Base-by-base conservation (phyloP, 2,329 filamentous ascomycete species). In the Pseudogymnoascus pannorum region DNA sequence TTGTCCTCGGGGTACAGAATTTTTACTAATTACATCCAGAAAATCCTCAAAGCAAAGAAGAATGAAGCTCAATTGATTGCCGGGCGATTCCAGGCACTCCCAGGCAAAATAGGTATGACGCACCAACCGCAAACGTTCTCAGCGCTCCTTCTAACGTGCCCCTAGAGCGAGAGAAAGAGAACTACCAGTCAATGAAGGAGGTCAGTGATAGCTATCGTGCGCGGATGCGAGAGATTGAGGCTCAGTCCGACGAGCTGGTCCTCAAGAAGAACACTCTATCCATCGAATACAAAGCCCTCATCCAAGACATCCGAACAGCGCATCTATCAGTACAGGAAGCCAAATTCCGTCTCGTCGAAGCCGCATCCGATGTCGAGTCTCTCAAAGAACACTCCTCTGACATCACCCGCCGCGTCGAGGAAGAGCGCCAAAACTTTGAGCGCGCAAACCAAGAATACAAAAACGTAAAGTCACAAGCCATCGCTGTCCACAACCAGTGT, bases 261-360 rank as follows among this genome's bases (percentile, higher is more conserved):
- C 66, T 89, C 2, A 72, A 81, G 63, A 86, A 85, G 70, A 82
- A 81, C 8, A 77, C 81, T 63, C 74, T 80, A 5, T 76, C 79
- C 26, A 71, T 87, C 33, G 69, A 73, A 40, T 80, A 81, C 66
- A 77, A 86, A 72, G 80, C 82, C 65, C 77, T 83, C 4, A 81
- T 95, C 6, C 79, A 81, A n/a, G 70, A 74, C 18, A 81, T 96
- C 48, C 82, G 84, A 12, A 73, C 78, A 57, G 79, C 84, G 5
- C 84, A 89, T 59, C 79, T 87, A 51, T 81, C 82, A 12, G 75
- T 91, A 9, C 74, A 92, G 14, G 86, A 92, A 68, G 85, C 83
- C 1, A 82, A 89, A 66, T 79, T 97, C 48, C 80, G 85, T 64
- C 76, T 83, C 0, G 82, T 95, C 29, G 94, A 99, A 76, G 92